phyloP scores from a whole-genome alignment of 805 yeast species.

The Zygosaccharomyces pseudorouxii region DNA sequence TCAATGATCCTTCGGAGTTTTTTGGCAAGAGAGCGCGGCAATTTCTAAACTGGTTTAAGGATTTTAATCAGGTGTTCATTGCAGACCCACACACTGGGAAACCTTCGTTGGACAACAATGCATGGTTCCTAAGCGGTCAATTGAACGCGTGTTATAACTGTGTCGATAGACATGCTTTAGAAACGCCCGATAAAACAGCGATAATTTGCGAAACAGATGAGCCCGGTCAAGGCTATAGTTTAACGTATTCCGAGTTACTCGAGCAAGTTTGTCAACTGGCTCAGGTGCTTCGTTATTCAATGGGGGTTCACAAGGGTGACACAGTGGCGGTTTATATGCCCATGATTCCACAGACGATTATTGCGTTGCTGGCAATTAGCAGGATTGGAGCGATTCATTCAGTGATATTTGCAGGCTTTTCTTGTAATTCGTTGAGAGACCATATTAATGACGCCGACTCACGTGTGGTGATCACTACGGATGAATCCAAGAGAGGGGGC shows the following conservation, averaged over 20 bases:
- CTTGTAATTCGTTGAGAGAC: constrained; percentile 65
- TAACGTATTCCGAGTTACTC: constrained; percentile 69
- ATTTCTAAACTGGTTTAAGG: constrained; percentile 73
- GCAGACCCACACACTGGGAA: constrained; percentile 37
- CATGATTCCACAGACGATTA: constrained; percentile 76
- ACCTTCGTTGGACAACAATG: constrained; percentile 45
- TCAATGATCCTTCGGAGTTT: constrained; percentile 72
- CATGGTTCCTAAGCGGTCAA: constrained; percentile 79
- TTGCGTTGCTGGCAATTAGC: constrained; percentile 70
- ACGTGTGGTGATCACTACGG: constrained; percentile 70
- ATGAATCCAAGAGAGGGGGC: constrained; percentile 81
- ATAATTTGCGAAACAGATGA: constrained; percentile 80
- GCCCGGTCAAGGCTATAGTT: constrained; percentile 49
- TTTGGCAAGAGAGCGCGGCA: constrained; percentile 74
- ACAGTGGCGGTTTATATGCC: constrained; percentile 84
- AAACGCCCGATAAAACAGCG: constrained; percentile 67
- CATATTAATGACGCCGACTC: constrained; percentile 69
- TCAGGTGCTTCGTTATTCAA: constrained; percentile 52
- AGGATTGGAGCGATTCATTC: constrained; percentile 84
- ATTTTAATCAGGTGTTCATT: constrained; percentile 52
- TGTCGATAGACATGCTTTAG: constrained; percentile 76
- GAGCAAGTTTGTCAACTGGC: constrained; percentile 68
- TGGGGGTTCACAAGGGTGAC: constrained; percentile 77
- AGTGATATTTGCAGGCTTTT: constrained; percentile 81
- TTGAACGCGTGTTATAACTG: constrained; percentile 76